phyloP scores from a whole-genome alignment of 1,139 yeast genomes.

The Nakaseomyces uthaithaninus region DNA sequence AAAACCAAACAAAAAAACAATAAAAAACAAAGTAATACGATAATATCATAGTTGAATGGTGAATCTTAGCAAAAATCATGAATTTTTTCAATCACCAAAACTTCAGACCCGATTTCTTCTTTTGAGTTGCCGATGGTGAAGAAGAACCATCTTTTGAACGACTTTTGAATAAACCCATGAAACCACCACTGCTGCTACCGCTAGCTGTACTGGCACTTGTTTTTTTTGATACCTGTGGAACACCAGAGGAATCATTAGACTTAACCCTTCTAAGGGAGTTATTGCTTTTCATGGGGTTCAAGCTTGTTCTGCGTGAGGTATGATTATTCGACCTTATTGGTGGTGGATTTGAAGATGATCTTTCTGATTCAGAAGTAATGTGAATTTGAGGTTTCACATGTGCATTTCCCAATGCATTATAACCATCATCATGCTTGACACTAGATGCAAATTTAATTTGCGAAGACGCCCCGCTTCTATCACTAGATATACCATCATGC shows the following conservation, averaged over 20 bases:
- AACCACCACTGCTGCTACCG: background rate
- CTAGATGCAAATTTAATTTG: slow-evolving; percentile 20
- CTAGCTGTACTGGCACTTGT: background rate
- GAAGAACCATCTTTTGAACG: slow-evolving; percentile 6
- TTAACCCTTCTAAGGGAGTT: slow-evolving; percentile 12
- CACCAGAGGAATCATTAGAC: slow-evolving; percentile 14
- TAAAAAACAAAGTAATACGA: background rate
- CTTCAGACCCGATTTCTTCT: slow-evolving; percentile 3
- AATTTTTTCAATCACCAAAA: background rate
- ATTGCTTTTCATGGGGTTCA: slow-evolving; percentile 4
- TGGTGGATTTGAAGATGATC: slow-evolving; percentile 5
- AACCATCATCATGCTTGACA: slow-evolving; percentile 17
- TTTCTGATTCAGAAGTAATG: slow-evolving; percentile 5
- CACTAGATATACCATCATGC: background rate
- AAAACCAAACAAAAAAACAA: background rate
- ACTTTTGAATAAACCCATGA: slow-evolving; percentile 5
- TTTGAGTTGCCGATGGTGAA: background rate
- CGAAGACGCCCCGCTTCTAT: slow-evolving; percentile 7
- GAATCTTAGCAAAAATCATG: too few relatives aligned
- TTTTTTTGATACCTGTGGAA: background rate
- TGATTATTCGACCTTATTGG: slow-evolving; percentile 10
- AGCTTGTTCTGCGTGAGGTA: slow-evolving; percentile 8
- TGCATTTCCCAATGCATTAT: slow-evolving; percentile 14
- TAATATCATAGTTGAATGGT: background rate
- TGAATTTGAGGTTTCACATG: slow-evolving; percentile 4